Percentiles rank a stretch among this genome's conserved stretches.
These are phyloP conservation scores for Dianthus caryophyllus DNA, from an alignment of 148 eudicot species.

Conservation along the genomic window DNA sequence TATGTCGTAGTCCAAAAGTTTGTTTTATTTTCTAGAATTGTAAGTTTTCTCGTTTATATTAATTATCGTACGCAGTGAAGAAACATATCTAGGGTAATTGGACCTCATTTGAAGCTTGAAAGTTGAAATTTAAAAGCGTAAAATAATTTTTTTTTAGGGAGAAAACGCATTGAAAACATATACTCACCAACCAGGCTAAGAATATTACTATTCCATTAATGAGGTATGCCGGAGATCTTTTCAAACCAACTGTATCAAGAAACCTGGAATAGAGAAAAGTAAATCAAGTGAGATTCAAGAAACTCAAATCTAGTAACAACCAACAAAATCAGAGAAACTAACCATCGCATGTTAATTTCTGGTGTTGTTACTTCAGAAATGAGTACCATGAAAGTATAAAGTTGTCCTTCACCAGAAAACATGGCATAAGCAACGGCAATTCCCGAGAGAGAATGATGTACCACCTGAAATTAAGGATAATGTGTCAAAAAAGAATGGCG, in stretches of 20 bases:
- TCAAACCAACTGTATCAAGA: slow-evolving; percentile 89
- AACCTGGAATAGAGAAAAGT: slow-evolving; percentile 46
- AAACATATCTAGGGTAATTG: too few relatives aligned
- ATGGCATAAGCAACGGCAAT: slow-evolving; percentile 89
- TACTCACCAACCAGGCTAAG: slow-evolving; percentile 94
- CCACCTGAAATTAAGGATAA: slow-evolving; percentile 41
- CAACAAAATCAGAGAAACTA: slow-evolving; percentile 2
- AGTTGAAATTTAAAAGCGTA: not conserved
- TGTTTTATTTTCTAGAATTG: not conserved
- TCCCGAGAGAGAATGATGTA: slow-evolving; percentile 91
- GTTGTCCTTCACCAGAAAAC: slow-evolving; percentile 96
- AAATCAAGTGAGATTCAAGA: slow-evolving; percentile 13
- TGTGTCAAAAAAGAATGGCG: too few relatives aligned
- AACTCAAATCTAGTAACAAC: not conserved
- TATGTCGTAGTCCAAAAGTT: not conserved
- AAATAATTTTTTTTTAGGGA: not conserved
- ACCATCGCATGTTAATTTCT: slow-evolving; percentile 95
- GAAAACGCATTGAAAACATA: not conserved
- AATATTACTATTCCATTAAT: slow-evolving; percentile 86
- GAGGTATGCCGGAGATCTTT: slow-evolving; percentile 80
- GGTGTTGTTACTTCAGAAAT: slow-evolving; percentile 98
- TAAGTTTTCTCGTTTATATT: not conserved
- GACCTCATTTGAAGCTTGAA: too few relatives aligned
- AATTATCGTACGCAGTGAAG: not conserved
- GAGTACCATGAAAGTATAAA: slow-evolving; percentile 95